These are phyloP conservation scores for Candida sanyiensis DNA, from an alignment of 805 yeast genomes.

Conservation along the genomic window DNA sequence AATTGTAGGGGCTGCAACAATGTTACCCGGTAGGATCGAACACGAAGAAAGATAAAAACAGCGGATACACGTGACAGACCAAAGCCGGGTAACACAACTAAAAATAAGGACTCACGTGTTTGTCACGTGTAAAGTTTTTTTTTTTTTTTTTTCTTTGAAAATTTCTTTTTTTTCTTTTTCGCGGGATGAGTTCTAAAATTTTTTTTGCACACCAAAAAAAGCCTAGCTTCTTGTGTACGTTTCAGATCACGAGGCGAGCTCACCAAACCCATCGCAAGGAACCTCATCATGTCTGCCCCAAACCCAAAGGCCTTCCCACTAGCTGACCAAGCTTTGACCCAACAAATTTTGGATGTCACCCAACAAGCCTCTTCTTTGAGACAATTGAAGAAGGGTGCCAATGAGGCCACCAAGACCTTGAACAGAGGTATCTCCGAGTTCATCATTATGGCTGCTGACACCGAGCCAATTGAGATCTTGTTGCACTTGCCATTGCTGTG, in stretches of 20 bases:
- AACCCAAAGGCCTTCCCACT: constrained; percentile 99
- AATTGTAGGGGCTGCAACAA: not conserved
- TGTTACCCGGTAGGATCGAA: not conserved
- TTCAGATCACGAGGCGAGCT: constrained; percentile 27
- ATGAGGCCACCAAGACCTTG: constrained; percentile 98
- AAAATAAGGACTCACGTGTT: not conserved
- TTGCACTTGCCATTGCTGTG: constrained; percentile 95
- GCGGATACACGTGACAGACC: not conserved
- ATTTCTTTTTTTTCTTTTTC: not conserved
- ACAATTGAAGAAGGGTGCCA: constrained; percentile 99
- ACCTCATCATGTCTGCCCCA: constrained; percentile 73
- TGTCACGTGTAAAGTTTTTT: not conserved
- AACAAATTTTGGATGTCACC: constrained; percentile 94
- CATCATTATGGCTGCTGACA: constrained; percentile 99
- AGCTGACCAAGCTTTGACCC: constrained; percentile 92
- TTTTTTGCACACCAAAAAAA: not conserved
- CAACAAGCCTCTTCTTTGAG: constrained; percentile 97
- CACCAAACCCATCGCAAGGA: constrained; percentile 34
- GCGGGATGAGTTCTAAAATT: constrained; percentile 5
- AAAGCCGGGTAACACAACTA: not conserved
- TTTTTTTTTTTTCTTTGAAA: not conserved
- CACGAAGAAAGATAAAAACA: not conserved
- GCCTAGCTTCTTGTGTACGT: not conserved
- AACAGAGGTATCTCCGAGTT: constrained; percentile 99
- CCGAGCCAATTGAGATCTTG: constrained; percentile 98